Evolutionary conservation across 192 early-diverging fungal species (phyloP).

Genomic region (Spinellus fusiger): DNA sequence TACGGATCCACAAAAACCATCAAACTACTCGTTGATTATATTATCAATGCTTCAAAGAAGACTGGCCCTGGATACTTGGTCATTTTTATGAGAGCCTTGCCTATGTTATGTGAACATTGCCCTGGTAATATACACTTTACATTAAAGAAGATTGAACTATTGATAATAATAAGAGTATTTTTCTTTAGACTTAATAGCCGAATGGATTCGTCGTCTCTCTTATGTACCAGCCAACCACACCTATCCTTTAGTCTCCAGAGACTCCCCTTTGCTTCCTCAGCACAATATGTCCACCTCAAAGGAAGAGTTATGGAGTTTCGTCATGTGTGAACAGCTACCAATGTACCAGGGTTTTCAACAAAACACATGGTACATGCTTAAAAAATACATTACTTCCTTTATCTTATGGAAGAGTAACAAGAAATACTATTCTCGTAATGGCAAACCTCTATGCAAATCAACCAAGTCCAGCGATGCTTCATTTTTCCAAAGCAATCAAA

Average conservation of each 20-base stretch:
- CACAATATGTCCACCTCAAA: background rate
- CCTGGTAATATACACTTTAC: background rate
- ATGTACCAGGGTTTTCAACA: background rate
- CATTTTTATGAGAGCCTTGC: background rate
- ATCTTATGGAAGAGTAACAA: background rate
- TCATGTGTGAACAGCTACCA: background rate
- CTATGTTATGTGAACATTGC: background rate
- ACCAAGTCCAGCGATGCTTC: no score
- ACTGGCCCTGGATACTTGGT: background rate
- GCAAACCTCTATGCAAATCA: no score
- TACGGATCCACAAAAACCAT: background rate
- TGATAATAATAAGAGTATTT: background rate
- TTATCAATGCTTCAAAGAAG: background rate
- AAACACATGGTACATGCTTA: background rate
- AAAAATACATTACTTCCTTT: background rate
- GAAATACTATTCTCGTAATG: no score
- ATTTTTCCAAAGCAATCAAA: background rate
- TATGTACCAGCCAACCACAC: background rate
- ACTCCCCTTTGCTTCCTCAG: background rate
- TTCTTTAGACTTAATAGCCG: background rate
- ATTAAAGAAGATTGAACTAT: background rate
- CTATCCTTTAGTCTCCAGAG: background rate
- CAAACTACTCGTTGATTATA: background rate
- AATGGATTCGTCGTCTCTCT: background rate
- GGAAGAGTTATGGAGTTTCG: background rate